These are phyloP conservation scores for Stentor coeruleus DNA, from an alignment of 73 alveolate genomes.

Conservation along the genomic window DNA sequence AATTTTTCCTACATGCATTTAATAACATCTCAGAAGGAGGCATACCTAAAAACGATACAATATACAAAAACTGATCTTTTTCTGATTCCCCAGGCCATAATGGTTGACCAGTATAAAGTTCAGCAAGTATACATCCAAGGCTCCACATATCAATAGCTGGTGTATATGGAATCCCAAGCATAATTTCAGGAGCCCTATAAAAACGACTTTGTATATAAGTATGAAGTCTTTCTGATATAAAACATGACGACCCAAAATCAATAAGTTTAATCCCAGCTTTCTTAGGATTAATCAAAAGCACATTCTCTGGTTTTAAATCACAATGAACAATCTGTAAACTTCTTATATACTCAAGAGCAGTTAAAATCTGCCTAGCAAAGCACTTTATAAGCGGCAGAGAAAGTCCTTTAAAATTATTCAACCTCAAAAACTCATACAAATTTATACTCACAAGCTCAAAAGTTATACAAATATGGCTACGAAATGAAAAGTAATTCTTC, in stretches of 20 bases:
- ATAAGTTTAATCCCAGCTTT: slow-evolving; percentile 8
- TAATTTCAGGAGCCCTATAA: slow-evolving; percentile 31
- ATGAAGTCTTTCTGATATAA: slow-evolving; percentile 13
- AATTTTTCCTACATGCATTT: background rate
- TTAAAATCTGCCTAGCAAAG: slow-evolving; percentile 12
- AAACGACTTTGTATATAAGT: slow-evolving; percentile 29
- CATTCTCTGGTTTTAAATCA: slow-evolving; percentile 29
- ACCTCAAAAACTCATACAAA: slow-evolving; percentile 42
- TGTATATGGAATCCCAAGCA: slow-evolving; percentile 26
- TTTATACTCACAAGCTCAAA: slow-evolving; percentile 60
- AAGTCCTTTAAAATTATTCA: slow-evolving; percentile 17
- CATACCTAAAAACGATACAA: background rate
- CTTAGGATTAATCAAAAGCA: background rate
- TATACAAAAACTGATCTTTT: background rate
- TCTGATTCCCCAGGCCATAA: slow-evolving; percentile 28
- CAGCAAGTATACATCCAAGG: slow-evolving; percentile 25
- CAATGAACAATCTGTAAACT: slow-evolving; percentile 8
- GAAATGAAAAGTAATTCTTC: slow-evolving; percentile 43
- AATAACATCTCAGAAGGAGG: slow-evolving; percentile 15
- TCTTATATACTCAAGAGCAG: slow-evolving; percentile 4
- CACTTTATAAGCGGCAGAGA: background rate
- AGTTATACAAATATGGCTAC: slow-evolving; percentile 51
- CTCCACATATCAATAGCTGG: slow-evolving; percentile 23
- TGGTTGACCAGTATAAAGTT: slow-evolving; percentile 29
- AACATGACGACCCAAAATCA: slow-evolving; percentile 29